A percentile compares a stretch with the other conserved stretches of the same genome.
Conservation (phyloP, 2,329 filamentous ascomycete species). For the Cercospora zeina region DNA sequence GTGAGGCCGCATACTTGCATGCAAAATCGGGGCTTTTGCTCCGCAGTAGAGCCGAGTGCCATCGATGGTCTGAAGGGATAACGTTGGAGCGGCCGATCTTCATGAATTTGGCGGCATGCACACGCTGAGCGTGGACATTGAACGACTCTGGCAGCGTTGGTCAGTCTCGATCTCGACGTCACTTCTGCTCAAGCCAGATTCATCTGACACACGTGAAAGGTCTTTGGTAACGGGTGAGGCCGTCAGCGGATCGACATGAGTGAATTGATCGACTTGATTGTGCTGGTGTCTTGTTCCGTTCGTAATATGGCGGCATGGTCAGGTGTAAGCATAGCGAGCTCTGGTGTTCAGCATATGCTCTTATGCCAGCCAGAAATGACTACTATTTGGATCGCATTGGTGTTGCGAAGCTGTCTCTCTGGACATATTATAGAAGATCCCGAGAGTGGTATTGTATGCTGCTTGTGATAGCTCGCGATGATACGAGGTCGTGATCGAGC, state of each 20-base stretch:
- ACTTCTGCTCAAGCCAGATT: not conserved
- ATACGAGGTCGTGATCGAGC: not conserved
- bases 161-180: not conserved
- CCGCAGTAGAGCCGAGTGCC: not conserved
- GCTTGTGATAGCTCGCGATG: not conserved
- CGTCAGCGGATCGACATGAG: not conserved
- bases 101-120: not conserved
- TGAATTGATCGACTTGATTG: not conserved
- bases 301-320: not conserved
- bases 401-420: not conserved
- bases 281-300: conserved; percentile 1
- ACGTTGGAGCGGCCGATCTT: not conserved
- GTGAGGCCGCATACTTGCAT: conserved; percentile 15
- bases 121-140: not conserved
- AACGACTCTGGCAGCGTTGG: not conserved
- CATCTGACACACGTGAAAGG: not conserved
- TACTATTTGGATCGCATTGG: not conserved
- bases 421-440: not conserved
- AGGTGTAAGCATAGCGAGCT: conserved; percentile 2
- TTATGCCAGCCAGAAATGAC: not conserved
- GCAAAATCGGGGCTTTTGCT: not conserved
- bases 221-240: not conserved
- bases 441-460: not conserved
- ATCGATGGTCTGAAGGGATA: too few species aligned
- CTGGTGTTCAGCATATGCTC: not conserved